phyloP scores from a whole-genome alignment of 1,284 basidiomycete genomes.

The Trichosporon asahii region DNA sequence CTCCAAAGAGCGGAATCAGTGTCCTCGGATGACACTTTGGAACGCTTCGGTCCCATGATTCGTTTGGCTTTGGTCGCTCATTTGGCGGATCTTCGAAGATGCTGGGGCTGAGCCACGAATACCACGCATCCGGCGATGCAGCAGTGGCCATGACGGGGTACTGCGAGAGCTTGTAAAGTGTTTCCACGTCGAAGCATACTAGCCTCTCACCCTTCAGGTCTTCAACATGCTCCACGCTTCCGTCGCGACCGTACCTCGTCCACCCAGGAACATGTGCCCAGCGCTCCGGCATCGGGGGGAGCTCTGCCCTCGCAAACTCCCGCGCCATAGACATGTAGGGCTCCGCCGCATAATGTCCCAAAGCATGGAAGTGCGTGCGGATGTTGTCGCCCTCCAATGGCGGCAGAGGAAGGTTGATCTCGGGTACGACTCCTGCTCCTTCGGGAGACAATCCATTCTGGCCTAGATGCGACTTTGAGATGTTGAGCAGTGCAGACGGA shows the following conservation, averaged over 20 bases:
- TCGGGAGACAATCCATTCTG: constrained; percentile 75
- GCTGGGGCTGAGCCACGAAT: constrained; percentile 94
- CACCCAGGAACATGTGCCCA: constrained; percentile 83
- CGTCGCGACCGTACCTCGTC: constrained; percentile 67
- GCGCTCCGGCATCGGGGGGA: constrained; percentile 63
- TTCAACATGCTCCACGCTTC: constrained; percentile 33
- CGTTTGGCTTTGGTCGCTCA: constrained; percentile 13
- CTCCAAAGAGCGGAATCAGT: constrained; percentile 43
- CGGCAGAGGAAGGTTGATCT: constrained; percentile 78
- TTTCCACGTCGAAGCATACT: constrained; percentile 86
- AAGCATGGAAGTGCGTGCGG: constrained; percentile 81
- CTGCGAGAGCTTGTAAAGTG: constrained; percentile 74
- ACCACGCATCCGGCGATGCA: constrained; percentile 80
- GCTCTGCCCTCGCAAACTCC: constrained; percentile 57
- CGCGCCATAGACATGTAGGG: constrained; percentile 78
- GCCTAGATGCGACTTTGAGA: constrained; percentile 73
- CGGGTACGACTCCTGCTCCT: constrained; percentile 73
- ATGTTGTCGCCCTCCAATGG: constrained; percentile 76
- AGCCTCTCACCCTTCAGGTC: constrained; percentile 66
- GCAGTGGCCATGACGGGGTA: constrained; percentile 90
- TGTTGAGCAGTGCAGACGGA: constrained; percentile 62
- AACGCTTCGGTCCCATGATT: constrained; percentile 34
- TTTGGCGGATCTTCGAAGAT: constrained; percentile 59
- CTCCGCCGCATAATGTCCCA: constrained; percentile 69
- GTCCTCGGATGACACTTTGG: constrained; percentile 32